Percentiles rank a stretch among this genome's conserved stretches.
These are phyloP conservation scores for Didymella keratinophila DNA, from an alignment of 2,329 filamentous ascomycete genomes.

Conservation along the genomic window DNA sequence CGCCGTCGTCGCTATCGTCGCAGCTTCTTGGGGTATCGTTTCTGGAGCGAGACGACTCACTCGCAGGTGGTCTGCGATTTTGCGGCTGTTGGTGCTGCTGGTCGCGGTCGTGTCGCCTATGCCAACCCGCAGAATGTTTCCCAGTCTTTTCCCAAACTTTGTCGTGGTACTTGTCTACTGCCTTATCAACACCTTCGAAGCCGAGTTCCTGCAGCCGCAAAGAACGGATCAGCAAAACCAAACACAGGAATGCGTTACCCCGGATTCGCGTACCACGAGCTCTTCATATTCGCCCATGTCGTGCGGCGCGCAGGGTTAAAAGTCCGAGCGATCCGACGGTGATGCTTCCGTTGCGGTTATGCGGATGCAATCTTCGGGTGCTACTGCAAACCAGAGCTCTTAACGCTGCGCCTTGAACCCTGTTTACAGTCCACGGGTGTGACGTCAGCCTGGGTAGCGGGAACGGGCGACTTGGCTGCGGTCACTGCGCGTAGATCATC, in stretches of 20 bases:
- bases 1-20: slow-evolving; percentile 5
- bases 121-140: slow-evolving; percentile 20
- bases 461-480: slow-evolving; percentile 18
- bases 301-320: slow-evolving; percentile 13
- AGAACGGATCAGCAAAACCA: slow-evolving; percentile 23
- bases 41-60: slow-evolving; percentile 1
- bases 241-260: slow-evolving; percentile 9
- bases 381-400: slow-evolving; percentile 9
- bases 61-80: slow-evolving; percentile 1
- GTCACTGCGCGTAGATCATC: slow-evolving; percentile 18
- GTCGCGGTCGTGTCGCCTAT: slow-evolving; percentile 23
- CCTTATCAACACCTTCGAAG: slow-evolving; percentile 44
- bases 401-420: slow-evolving; percentile 9
- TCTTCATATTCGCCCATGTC: slow-evolving; percentile 39
- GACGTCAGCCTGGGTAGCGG: slow-evolving; percentile 15
- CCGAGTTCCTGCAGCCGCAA: slow-evolving; percentile 43
- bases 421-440: neutral
- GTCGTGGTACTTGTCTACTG: slow-evolving; percentile 44
- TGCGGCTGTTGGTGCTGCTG: slow-evolving; percentile 2
- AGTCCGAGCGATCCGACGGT: slow-evolving; percentile 29
- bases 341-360: slow-evolving; percentile 14
- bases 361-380: slow-evolving; percentile 12
- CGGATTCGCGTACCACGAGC: slow-evolving; percentile 34
- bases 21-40: neutral
- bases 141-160: slow-evolving; percentile 31